Conservation (phyloP, 2,329 filamentous ascomycete genomes). For the Aulographum hederae region DNA sequence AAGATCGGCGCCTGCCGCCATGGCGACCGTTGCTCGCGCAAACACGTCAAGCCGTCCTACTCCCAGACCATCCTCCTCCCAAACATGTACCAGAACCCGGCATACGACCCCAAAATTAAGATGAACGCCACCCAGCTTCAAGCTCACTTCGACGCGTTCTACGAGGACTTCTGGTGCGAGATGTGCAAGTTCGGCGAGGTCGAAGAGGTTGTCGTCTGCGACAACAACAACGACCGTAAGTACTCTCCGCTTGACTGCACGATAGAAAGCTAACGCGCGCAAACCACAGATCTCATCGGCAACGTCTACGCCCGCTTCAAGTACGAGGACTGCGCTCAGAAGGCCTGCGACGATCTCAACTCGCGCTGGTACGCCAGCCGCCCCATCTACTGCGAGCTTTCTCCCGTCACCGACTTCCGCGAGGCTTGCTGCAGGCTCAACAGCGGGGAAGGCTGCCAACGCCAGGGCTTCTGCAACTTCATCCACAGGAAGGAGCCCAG, state of each 20-base stretch:
- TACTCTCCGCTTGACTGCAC: too few species aligned
- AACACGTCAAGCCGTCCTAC: conserved; percentile 98
- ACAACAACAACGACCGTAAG: conserved; percentile 96
- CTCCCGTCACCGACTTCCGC: conserved; percentile 91
- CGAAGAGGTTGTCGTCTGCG: conserved; percentile 94
- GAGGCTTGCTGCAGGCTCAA: conserved; percentile 95
- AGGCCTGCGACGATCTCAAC: conserved; percentile 87
- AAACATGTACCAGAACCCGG: conserved; percentile 97
- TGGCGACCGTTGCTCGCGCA: conserved; percentile 92
- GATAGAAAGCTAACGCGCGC: too few species aligned
- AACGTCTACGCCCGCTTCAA: conserved; percentile 99
- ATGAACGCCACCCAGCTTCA: conserved; percentile 94
- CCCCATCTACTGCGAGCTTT: conserved; percentile 95
- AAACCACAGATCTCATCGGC: conserved; percentile 81
- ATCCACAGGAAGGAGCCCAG: conserved; percentile 94
- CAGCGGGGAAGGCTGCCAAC: conserved; percentile 82
- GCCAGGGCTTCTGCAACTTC: conserved; percentile 97
- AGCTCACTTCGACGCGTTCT: conserved; percentile 99
- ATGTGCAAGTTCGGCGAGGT: conserved; percentile 97
- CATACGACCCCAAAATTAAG: conserved; percentile 89
- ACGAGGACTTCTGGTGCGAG: conserved; percentile 99
- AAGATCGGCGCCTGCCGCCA: conserved; percentile 98
- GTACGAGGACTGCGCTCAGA: conserved; percentile 92
- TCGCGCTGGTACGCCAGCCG: conserved; percentile 90
- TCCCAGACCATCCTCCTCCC: conserved; percentile 93